Percentiles rank a stretch among this genome's conserved stretches.
These are phyloP conservation scores for Chaetomium cochliodes DNA, from an alignment of 495 filamentous ascomycete genomes.

Conservation along the genomic window DNA sequence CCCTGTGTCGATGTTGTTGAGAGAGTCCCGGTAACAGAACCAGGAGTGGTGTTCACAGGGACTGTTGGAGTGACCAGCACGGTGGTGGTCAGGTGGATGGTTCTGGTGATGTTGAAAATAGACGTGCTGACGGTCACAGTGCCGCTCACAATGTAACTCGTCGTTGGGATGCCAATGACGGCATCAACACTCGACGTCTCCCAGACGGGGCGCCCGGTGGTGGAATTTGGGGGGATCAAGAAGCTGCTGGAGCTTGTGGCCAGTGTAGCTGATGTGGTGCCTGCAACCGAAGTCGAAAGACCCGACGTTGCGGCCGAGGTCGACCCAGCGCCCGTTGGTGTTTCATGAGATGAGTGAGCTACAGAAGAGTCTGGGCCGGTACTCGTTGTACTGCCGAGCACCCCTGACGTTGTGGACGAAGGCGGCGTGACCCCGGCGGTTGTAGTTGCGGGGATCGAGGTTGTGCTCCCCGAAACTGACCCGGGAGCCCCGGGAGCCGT, in stretches of 20 bases:
- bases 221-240: not conserved
- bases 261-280: conserved; percentile 5
- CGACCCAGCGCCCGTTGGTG: not conserved
- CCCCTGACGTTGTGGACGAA: conserved; percentile 26
- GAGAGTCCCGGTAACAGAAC: not conserved
- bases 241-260: not conserved
- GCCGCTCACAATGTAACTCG: not conserved
- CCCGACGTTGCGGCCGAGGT: conserved; percentile 12
- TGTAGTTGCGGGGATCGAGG: not conserved
- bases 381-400: not conserved
- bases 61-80: not conserved
- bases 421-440: conserved; percentile 20
- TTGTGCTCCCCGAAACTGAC: conserved; percentile 7
- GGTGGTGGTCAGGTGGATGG: not conserved
- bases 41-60: not conserved
- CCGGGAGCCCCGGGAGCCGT: not conserved
- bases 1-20: too few relatives aligned
- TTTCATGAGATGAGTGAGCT: conserved; percentile 5
- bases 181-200: conserved; percentile 14
- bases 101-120: not conserved
- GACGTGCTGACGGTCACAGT: not conserved
- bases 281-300: not conserved
- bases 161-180: conserved; percentile 5
- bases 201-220: not conserved
- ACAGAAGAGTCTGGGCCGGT: not conserved